A percentile compares a stretch with the other conserved stretches of the same genome.
Evolutionary conservation across 345 rosid species (phyloP).

Genomic region (Aurinia saxatilis): DNA sequence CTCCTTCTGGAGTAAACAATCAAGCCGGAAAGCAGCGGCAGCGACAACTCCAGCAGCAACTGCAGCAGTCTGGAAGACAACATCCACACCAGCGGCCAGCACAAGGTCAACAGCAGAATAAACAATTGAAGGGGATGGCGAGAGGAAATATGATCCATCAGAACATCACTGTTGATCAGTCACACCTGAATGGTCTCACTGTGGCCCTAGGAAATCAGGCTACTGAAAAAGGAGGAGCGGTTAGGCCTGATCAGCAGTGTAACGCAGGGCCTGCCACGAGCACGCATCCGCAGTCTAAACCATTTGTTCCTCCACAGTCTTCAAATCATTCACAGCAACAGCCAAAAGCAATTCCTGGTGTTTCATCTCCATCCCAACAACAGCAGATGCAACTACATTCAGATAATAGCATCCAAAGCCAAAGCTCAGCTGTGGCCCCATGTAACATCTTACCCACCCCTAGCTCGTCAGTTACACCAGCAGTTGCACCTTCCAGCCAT

Average conservation of each 20-base stretch:
- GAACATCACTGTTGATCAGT: slow-evolving; percentile 54
- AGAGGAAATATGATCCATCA: slow-evolving; percentile 78
- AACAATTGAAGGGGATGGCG: slow-evolving; percentile 68
- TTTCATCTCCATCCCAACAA: slow-evolving; percentile 42
- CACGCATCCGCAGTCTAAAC: slow-evolving; percentile 57
- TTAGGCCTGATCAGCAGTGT: slow-evolving; percentile 60
- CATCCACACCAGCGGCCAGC: slow-evolving; percentile 79
- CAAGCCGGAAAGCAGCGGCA: slow-evolving; percentile 86
- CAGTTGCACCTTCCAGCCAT: slow-evolving; percentile 29
- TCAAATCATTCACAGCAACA: slow-evolving; percentile 52
- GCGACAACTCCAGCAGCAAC: slow-evolving; percentile 70
- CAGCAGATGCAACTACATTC: slow-evolving; percentile 58
- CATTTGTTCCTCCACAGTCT: slow-evolving; percentile 46
- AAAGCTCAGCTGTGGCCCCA: slow-evolving; percentile 41
- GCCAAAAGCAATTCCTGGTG: slow-evolving; percentile 47
- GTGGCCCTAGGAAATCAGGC: slow-evolving; percentile 48
- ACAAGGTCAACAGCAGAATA: slow-evolving; percentile 63
- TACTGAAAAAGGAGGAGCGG: slow-evolving; percentile 64
- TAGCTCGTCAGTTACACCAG: slow-evolving; percentile 46
- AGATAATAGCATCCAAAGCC: slow-evolving; percentile 56
- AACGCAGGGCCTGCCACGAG: slow-evolving; percentile 46
- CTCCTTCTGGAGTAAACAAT: slow-evolving; percentile 51
- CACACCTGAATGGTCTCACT: slow-evolving; percentile 64
- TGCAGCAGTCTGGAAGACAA: slow-evolving; percentile 75
- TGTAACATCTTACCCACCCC: slow-evolving; percentile 35